Conservation (phyloP, 2,329 filamentous ascomycete species). For the Ceratocystis diversiconidia region DNA sequence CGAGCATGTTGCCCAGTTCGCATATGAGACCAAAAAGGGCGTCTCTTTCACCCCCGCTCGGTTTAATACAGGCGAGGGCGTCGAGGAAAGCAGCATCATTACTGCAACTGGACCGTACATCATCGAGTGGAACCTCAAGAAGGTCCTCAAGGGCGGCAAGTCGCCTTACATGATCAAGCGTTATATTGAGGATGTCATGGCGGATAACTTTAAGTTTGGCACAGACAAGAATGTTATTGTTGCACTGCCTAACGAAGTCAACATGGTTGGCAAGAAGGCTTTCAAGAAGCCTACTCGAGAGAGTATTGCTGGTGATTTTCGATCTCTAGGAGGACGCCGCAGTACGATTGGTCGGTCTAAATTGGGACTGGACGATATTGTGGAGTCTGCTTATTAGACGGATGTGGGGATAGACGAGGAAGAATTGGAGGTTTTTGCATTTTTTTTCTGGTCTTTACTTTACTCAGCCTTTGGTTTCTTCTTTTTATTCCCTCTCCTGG, state of each 20-base stretch:
- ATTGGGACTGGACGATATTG: conserved; percentile 67
- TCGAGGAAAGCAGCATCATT: conserved; percentile 83
- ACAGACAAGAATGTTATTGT: conserved; percentile 98
- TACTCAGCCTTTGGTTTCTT: conserved; percentile 8
- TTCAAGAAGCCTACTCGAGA: conserved; percentile 82
- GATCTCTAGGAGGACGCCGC: conserved; percentile 30
- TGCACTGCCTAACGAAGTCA: conserved; percentile 89
- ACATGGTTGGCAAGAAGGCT: conserved; percentile 82
- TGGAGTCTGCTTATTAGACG: conserved; percentile 51
- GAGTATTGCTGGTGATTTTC: conserved; percentile 61
- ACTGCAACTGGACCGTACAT: conserved; percentile 95
- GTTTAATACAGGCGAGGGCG: conserved; percentile 78
- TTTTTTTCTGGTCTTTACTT: neutral
- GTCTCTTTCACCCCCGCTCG: conserved; percentile 81
- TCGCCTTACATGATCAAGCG: conserved; percentile 94
- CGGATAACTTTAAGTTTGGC: conserved; percentile 95
- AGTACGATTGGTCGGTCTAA: conserved; percentile 50
- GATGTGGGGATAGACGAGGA: neutral
- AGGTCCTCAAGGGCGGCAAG: conserved; percentile 65
- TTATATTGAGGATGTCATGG: conserved; percentile 88
- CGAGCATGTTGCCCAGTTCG: conserved; percentile 89
- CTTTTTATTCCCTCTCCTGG: neutral
- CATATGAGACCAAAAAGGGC: conserved; percentile 80
- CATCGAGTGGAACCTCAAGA: conserved; percentile 89
- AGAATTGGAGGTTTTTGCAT: neutral